Base-by-base conservation (phyloP, 352 stramenopile genomes). In the Globisporangium irregulare region DNA sequence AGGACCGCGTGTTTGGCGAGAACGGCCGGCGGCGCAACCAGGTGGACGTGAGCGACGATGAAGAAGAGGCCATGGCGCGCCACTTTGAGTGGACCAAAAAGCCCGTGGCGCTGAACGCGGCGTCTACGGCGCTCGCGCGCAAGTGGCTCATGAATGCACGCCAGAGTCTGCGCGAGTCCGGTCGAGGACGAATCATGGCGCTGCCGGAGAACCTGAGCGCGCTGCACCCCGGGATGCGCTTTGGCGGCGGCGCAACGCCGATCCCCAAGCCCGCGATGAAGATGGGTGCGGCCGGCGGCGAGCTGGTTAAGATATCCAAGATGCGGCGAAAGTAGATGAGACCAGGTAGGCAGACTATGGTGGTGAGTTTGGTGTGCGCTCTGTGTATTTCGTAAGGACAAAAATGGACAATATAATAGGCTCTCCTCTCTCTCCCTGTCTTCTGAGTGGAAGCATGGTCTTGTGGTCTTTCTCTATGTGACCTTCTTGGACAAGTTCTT, bases 401-500 rank as follows among this genome's bases (percentile, higher is more conserved):
- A 51, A 51, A 51, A 51, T 51, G 43, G 43, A 51, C 43, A 51
- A 51, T 51, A 51, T 51, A 51, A 51, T 51, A 51, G 43, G 43
- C 43, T 51, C 43, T 3, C 18, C 18, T 51, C 38, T 46, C 38
- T 46, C 38, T 43, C 36, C 38, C 38, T 46, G 38, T 46, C 38
- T 46, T 46, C 38, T 15, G 38, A 46, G 38, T 46, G 38, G 3
- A 43, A 4, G 38, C 38, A 20, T 48, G 38, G 38, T 5, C 15
- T n/a, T 50, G 4, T 6, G 14, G 10, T 50, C 4, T 1, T n/a
- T n/a, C 43, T 81, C 84, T 97, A 98, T 53, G 94, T 98, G 64
- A 98, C 93, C 75, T 98, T 98, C 72, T 97, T 97, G 67, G 90
- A 85, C 61, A 98, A 70, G 79, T 99, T 99, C 81, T 98, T 98